These are phyloP conservation scores for Penicillium sp. DNA, from an alignment of 2,329 filamentous ascomycete species.

Conservation along the genomic window DNA sequence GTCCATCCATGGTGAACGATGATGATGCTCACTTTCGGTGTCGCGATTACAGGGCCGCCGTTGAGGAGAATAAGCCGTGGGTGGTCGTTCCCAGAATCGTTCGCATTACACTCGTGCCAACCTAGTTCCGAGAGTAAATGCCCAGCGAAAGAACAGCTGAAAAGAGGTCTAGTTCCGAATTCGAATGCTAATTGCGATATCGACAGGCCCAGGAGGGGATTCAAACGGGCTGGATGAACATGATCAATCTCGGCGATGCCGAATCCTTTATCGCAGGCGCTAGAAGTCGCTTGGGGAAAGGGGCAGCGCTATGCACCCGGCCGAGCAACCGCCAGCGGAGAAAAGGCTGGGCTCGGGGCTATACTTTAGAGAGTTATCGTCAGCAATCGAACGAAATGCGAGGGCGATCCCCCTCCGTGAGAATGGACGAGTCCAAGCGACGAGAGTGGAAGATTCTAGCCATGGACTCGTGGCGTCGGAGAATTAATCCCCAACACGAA, in stretches of 20 bases:
- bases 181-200: neutral
- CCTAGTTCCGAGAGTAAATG: neutral
- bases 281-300: neutral
- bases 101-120: constrained; percentile 2
- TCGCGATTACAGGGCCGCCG: neutral
- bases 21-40: neutral
- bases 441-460: constrained; percentile 1
- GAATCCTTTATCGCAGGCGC: constrained; percentile 4
- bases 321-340: constrained; percentile 4
- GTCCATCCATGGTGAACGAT: constrained; percentile 39
- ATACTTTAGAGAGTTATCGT: constrained; percentile 1
- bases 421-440: constrained; percentile 9
- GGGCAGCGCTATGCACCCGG: neutral
- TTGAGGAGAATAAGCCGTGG: neutral
- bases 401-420: constrained; percentile 15
- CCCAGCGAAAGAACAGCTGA: neutral
- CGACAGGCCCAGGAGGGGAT: neutral
- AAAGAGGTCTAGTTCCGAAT: neutral
- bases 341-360: constrained; percentile 1
- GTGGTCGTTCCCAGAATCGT: neutral
- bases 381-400: constrained; percentile 5
- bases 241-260: constrained; percentile 7
- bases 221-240: neutral
- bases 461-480: constrained; percentile 10
- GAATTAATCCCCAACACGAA: neutral